phyloP scores from a whole-genome alignment of 2,329 filamentous ascomycete genomes.

The Talaromyces sp. region DNA sequence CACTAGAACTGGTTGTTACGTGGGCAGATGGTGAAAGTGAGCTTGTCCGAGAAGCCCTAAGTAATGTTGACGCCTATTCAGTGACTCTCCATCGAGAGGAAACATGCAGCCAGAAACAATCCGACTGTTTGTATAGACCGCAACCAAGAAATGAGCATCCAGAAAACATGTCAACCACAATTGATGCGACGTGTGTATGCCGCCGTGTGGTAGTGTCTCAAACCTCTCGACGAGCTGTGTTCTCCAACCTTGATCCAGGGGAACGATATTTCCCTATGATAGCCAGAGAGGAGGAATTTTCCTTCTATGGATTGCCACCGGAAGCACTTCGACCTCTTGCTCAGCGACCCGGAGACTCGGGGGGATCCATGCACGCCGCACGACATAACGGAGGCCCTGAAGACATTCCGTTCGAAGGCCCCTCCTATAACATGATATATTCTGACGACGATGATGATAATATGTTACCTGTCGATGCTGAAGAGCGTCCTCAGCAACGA shows the following conservation, averaged over 20 bases:
- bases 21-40: background rate
- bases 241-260: background rate
- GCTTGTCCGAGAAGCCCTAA: background rate
- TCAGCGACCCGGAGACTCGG: background rate
- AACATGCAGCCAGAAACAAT: background rate
- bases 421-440: no score
- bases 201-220: background rate
- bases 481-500: no score
- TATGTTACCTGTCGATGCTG: no score
- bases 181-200: background rate
- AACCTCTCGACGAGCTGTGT: background rate
- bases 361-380: background rate
- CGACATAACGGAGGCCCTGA: background rate
- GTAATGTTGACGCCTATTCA: background rate
- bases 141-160: background rate
- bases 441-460: background rate
- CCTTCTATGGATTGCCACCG: background rate
- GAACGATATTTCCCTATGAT: conserved; percentile 4
- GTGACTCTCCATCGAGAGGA: background rate
- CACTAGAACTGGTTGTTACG: background rate
- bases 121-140: background rate
- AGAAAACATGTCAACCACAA: no score
- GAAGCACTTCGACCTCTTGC: background rate
- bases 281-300: background rate
- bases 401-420: background rate